phyloP scores from a whole-genome alignment of 2,329 filamentous ascomycete genomes.

The Aspergillus fructus region DNA sequence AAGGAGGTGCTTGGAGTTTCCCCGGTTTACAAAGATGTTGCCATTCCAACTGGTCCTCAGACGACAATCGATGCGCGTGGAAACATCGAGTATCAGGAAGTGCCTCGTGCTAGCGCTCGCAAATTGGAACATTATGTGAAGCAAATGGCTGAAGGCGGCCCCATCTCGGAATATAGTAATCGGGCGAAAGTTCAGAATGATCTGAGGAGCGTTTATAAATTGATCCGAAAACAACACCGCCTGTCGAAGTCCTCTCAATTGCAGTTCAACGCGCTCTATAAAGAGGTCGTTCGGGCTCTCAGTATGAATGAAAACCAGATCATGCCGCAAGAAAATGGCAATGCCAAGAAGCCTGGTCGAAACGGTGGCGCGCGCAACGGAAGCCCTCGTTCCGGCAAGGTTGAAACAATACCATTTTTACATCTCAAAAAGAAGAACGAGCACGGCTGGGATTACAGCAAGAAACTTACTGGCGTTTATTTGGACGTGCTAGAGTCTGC shows the following conservation, averaged over 20 bases:
- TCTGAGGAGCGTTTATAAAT: constrained; percentile 90
- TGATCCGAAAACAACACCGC: constrained; percentile 98
- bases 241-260: constrained; percentile 94
- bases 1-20: constrained; percentile 81
- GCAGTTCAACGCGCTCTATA: constrained; percentile 93
- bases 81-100: constrained; percentile 88
- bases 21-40: constrained; percentile 95
- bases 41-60: constrained; percentile 84
- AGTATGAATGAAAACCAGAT: constrained; percentile 99
- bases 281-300: constrained; percentile 88
- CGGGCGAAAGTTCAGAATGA: constrained; percentile 97
- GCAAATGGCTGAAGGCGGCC: constrained; percentile 97
- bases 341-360: constrained; percentile 56
- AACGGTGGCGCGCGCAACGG: constrained; percentile 51
- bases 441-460: constrained; percentile 98
- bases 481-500: constrained; percentile 88
- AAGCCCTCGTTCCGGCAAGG: constrained; percentile 73
- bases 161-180: constrained; percentile 98
- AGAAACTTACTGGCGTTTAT: constrained; percentile 92
- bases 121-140: constrained; percentile 98
- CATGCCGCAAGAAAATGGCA: constrained; percentile 78
- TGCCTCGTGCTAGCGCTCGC: constrained; percentile 80
- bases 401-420: constrained; percentile 96
- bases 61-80: constrained; percentile 91
- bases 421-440: constrained; percentile 97